These are phyloP conservation scores for Eutypella sp. DNA, from an alignment of 2,329 filamentous ascomycete genomes.

Conservation along the genomic window DNA sequence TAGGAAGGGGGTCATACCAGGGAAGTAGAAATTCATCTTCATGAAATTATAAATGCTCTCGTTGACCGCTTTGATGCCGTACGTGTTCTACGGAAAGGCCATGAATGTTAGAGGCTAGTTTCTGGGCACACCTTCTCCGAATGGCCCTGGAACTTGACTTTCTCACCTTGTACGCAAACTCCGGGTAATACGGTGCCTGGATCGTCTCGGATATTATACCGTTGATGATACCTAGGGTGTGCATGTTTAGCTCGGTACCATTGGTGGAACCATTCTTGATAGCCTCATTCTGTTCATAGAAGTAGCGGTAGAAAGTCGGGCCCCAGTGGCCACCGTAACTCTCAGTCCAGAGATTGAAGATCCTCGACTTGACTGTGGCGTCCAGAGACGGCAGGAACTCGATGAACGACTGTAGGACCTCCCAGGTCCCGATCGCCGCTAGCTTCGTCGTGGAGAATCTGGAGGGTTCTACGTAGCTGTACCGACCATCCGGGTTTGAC, in stretches of 20 bases:
- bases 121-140: background rate
- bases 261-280: slow-evolving; percentile 44
- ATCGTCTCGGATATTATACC: slow-evolving; percentile 50
- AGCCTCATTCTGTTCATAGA: slow-evolving; percentile 50
- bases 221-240: slow-evolving; percentile 50
- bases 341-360: slow-evolving; percentile 57
- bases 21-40: slow-evolving; percentile 40
- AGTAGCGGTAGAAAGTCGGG: slow-evolving; percentile 48
- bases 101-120: background rate
- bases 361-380: slow-evolving; percentile 42
- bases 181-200: slow-evolving; percentile 37
- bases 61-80: slow-evolving; percentile 36
- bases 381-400: slow-evolving; percentile 31
- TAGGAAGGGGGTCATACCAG: slow-evolving; percentile 15
- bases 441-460: slow-evolving; percentile 22
- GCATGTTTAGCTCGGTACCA: slow-evolving; percentile 47
- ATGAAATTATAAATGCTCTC: slow-evolving; percentile 55
- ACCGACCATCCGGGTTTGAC: slow-evolving; percentile 23
- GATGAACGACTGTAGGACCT: slow-evolving; percentile 24
- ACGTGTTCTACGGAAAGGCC: background rate
- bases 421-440: slow-evolving; percentile 24
- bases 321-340: slow-evolving; percentile 39
- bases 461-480: slow-evolving; percentile 21
- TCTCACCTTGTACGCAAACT: slow-evolving; percentile 27
- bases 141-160: background rate